phyloP scores from a whole-genome alignment of 2,329 filamentous ascomycete genomes.

The Phaeosphaeriaceae sp. region DNA sequence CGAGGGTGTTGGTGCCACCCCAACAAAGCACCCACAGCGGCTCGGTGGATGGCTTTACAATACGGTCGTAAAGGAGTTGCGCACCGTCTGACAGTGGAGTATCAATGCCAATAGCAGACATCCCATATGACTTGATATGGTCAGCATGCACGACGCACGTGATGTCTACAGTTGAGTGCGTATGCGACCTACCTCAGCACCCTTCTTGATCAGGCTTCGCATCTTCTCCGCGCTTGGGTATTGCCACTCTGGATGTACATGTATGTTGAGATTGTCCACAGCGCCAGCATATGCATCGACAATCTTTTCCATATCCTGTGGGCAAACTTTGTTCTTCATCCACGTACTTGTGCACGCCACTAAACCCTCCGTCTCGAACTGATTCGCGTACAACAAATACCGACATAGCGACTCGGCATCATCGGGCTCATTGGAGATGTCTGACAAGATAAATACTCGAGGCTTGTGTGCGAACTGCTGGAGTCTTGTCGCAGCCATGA shows the following conservation, averaged over 20 bases:
- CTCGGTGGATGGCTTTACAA: slow-evolving; percentile 47
- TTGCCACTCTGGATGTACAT: slow-evolving; percentile 47
- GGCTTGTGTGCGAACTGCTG: slow-evolving; percentile 43
- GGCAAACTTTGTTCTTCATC: slow-evolving; percentile 48
- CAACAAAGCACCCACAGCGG: slow-evolving; percentile 62
- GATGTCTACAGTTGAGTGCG: not conserved
- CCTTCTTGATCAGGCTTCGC: slow-evolving; percentile 33
- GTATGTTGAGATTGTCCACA: slow-evolving; percentile 58
- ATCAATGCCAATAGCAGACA: slow-evolving; percentile 43
- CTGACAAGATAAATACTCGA: slow-evolving; percentile 50
- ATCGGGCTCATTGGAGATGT: slow-evolving; percentile 51
- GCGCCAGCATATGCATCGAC: slow-evolving; percentile 42
- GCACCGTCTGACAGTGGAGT: slow-evolving; percentile 52
- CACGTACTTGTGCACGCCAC: slow-evolving; percentile 50
- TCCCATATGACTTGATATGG: slow-evolving; percentile 44
- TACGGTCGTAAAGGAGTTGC: slow-evolving; percentile 53
- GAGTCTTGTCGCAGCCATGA: slow-evolving; percentile 35
- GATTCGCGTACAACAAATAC: slow-evolving; percentile 48
- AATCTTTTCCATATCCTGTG: slow-evolving; percentile 46
- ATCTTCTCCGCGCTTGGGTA: slow-evolving; percentile 39
- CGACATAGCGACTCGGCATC: slow-evolving; percentile 48
- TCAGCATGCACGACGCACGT: not conserved
- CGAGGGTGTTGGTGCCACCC: slow-evolving; percentile 63
- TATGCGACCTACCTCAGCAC: slow-evolving; percentile 35
- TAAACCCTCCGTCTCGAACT: slow-evolving; percentile 49